These are phyloP conservation scores for Botrytis fabae DNA, from an alignment of 2,329 filamentous ascomycete genomes.

Conservation along the genomic window DNA sequence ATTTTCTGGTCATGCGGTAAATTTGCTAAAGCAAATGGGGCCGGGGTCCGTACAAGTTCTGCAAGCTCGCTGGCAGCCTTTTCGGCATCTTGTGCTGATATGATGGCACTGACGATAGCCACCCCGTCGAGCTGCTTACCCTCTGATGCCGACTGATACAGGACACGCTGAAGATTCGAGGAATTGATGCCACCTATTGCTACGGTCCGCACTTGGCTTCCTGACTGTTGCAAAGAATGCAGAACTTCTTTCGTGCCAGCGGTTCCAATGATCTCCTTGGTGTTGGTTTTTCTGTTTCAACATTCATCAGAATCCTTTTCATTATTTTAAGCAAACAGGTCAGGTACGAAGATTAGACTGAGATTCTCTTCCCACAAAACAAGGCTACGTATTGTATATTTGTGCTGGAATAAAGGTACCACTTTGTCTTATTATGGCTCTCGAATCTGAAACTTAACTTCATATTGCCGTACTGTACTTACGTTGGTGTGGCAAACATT, in stretches of 20 bases:
- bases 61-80: slow-evolving; percentile 61
- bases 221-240: slow-evolving; percentile 49
- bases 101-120: slow-evolving; percentile 86
- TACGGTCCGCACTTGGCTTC: slow-evolving; percentile 59
- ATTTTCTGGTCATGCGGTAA: slow-evolving; percentile 27
- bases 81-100: slow-evolving; percentile 69
- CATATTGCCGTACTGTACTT: slow-evolving; percentile 30
- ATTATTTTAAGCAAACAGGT: neutral
- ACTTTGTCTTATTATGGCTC: neutral
- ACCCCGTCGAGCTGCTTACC: slow-evolving; percentile 72
- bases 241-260: slow-evolving; percentile 70
- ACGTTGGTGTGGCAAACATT: slow-evolving; percentile 82
- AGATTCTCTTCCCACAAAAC: neutral
- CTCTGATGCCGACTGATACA: slow-evolving; percentile 62
- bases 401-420: neutral
- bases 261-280: slow-evolving; percentile 76
- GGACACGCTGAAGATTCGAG: slow-evolving; percentile 70
- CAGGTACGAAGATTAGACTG: neutral
- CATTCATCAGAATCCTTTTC: neutral
- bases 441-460: neutral
- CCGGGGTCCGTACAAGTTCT: slow-evolving; percentile 49
- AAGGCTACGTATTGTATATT: neutral
- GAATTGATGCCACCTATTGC: slow-evolving; percentile 88
- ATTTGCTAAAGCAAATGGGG: slow-evolving; percentile 34
- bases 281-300: slow-evolving; percentile 73